Evolutionary conservation across 2,329 filamentous ascomycete species (phyloP).

Genomic region (Gnomoniopsis smithogilvyi): DNA sequence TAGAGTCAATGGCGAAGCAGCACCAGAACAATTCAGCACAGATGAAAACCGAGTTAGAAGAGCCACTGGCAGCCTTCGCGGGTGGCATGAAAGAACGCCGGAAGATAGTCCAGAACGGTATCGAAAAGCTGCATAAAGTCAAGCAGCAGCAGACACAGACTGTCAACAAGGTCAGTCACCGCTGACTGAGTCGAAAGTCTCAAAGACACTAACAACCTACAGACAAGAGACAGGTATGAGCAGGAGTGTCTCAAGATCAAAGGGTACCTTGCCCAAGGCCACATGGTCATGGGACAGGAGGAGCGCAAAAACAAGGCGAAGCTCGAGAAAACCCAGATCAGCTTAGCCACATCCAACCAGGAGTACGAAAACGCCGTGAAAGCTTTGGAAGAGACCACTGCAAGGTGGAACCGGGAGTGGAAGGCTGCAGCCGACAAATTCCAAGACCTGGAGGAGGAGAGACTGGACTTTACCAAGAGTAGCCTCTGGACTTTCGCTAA

Average conservation of each 20-base stretch:
- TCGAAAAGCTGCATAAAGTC: slow-evolving; percentile 89
- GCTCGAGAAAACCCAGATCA: slow-evolving; percentile 97
- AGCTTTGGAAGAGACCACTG: slow-evolving; percentile 89
- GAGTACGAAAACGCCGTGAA: slow-evolving; percentile 96
- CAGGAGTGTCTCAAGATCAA: slow-evolving; percentile 98
- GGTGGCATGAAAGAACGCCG: slow-evolving; percentile 94
- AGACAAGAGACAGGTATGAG: slow-evolving; percentile 91
- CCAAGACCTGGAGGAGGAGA: slow-evolving; percentile 96
- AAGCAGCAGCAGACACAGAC: slow-evolving; percentile 88
- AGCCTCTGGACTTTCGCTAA: slow-evolving; percentile 98
- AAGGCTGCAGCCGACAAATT: slow-evolving; percentile 98
- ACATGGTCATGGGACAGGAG: slow-evolving; percentile 99
- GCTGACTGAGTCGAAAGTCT: not conserved
- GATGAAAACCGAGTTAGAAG: slow-evolving; percentile 95
- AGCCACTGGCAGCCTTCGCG: slow-evolving; percentile 85
- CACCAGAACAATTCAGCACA: slow-evolving; percentile 86
- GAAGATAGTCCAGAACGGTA: slow-evolving; percentile 91
- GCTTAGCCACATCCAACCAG: slow-evolving; percentile 82
- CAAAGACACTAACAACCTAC: slow-evolving; percentile 8
- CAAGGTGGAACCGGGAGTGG: slow-evolving; percentile 97
- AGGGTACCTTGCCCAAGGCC: slow-evolving; percentile 94
- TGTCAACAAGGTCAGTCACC: slow-evolving; percentile 76
- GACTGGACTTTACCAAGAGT: slow-evolving; percentile 95
- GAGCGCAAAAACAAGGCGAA: slow-evolving; percentile 99
- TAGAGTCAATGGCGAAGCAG: slow-evolving; percentile 91